Percentiles rank a stretch among this genome's conserved stretches.
These are phyloP conservation scores for Theileria orientalis DNA, from an alignment of 169 alveolate species.

Conservation along the genomic window DNA sequence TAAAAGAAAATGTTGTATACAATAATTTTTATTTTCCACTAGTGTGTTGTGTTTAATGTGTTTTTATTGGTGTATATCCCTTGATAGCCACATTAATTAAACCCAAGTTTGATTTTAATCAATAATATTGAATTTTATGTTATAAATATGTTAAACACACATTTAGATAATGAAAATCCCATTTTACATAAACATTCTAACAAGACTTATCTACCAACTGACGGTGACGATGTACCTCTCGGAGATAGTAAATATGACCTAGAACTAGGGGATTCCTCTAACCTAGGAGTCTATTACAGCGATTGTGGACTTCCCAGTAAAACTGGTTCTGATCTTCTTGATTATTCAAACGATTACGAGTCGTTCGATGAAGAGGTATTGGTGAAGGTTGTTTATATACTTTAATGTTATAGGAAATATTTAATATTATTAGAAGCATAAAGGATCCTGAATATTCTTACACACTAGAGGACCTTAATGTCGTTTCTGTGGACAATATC, in stretches of 20 bases:
- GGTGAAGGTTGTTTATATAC: too few species aligned
- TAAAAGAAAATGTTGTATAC: neutral
- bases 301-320: neutral
- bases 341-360: slow-evolving; percentile 30
- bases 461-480: slow-evolving; percentile 93
- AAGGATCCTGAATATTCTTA: slow-evolving; percentile 98
- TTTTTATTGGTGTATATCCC: neutral
- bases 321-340: slow-evolving; percentile 10
- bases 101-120: too few species aligned
- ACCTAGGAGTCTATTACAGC: neutral
- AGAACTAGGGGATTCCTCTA: neutral
- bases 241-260: neutral
- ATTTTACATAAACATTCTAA: slow-evolving; percentile 30
- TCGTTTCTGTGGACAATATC: slow-evolving; percentile 86
- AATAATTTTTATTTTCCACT: neutral
- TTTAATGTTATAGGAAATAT: slow-evolving; percentile 77
- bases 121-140: too few species aligned
- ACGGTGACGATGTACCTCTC: neutral
- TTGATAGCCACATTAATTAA: neutral
- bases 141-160: neutral
- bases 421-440: slow-evolving; percentile 87
- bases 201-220: neutral
- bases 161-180: slow-evolving; percentile 50
- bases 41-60: neutral
- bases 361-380: slow-evolving; percentile 38